A percentile compares a stretch with the other conserved stretches of the same genome.
These are phyloP conservation scores for Flaveria sonorensis DNA, from an alignment of 129 eudicot genomes.

Conservation along the genomic window DNA sequence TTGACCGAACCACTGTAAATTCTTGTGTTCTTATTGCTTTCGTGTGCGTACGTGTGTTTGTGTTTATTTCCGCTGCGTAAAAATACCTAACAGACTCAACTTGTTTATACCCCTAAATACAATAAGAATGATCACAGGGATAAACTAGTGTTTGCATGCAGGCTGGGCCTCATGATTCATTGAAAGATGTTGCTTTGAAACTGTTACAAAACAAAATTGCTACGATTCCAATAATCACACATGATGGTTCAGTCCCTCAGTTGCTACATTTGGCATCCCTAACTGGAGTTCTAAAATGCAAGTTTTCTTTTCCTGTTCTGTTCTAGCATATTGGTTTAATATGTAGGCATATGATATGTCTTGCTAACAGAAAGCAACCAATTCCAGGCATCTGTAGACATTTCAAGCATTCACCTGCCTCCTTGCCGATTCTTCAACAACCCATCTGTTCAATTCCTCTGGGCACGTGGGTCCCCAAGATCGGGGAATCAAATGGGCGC, in stretches of 20 bases:
- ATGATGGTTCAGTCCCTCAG: slow-evolving; percentile 71
- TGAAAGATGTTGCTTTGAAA: slow-evolving; percentile 73
- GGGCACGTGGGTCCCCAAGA: slow-evolving; percentile 92
- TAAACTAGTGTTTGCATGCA: slow-evolving; percentile 32
- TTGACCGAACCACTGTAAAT: too few relatives aligned
- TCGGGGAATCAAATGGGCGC: slow-evolving; percentile 60
- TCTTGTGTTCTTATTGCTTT: too few relatives aligned
- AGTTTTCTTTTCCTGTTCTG: neutral
- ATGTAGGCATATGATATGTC: slow-evolving; percentile 1
- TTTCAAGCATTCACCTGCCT: slow-evolving; percentile 67
- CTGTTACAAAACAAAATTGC: slow-evolving; percentile 69
- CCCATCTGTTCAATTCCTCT: slow-evolving; percentile 77
- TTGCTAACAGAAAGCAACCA: slow-evolving; percentile 26
- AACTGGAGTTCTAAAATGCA: slow-evolving; percentile 74
- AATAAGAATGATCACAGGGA: neutral
- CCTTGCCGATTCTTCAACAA: slow-evolving; percentile 80
- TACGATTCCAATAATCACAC: slow-evolving; percentile 66
- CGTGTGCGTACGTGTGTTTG: too few relatives aligned
- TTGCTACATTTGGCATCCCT: slow-evolving; percentile 75
- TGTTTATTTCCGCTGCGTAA: too few relatives aligned
- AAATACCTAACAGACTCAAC: too few relatives aligned
- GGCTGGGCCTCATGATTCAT: slow-evolving; percentile 76
- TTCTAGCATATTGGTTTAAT: neutral
- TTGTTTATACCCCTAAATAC: neutral
- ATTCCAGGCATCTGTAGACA: slow-evolving; percentile 79